Conservation (phyloP, 768 basidiomycete species). For the Pleurotus tuber-regium region DNA sequence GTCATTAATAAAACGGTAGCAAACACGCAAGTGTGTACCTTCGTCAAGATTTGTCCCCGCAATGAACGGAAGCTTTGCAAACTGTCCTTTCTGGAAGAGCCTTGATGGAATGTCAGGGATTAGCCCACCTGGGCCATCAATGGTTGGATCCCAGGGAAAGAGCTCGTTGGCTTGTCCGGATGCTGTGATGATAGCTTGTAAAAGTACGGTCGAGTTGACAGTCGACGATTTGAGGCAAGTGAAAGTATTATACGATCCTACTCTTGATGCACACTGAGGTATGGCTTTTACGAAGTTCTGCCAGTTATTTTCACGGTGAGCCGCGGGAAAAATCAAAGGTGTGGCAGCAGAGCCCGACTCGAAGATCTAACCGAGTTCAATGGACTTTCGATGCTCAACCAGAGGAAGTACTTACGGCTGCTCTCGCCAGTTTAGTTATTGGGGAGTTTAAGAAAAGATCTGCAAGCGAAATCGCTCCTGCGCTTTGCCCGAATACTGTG, state of each 20-base stretch:
- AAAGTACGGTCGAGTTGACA: conserved; percentile 22
- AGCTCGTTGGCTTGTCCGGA: conserved; percentile 19
- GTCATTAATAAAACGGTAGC: no score
- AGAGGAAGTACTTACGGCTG: conserved; percentile 20
- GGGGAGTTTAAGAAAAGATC: conserved; percentile 32
- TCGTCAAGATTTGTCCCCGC: conserved; percentile 43
- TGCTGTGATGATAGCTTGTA: conserved; percentile 23
- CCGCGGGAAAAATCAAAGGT: conserved; percentile 25
- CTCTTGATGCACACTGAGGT: conserved; percentile 20
- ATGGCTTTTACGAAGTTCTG: conserved; percentile 28
- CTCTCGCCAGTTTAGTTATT: conserved; percentile 25
- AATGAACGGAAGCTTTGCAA: conserved; percentile 41
- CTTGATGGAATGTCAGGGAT: conserved; percentile 36
- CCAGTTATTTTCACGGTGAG: conserved; percentile 25
- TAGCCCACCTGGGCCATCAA: conserved; percentile 40
- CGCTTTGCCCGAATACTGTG: conserved; percentile 47
- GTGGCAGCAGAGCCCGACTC: conserved; percentile 40
- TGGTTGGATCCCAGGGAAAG: conserved; percentile 34
- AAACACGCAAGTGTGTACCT: conserved; percentile 22
- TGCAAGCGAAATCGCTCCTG: conserved; percentile 42
- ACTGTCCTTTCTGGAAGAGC: conserved; percentile 29
- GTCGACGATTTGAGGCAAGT: conserved; percentile 27
- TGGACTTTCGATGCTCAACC: not conserved
- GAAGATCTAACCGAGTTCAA: conserved; percentile 32
- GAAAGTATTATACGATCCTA: conserved; percentile 29